Conservation (phyloP, 306 rosid genomes). For the Mimosa pudica region DNA sequence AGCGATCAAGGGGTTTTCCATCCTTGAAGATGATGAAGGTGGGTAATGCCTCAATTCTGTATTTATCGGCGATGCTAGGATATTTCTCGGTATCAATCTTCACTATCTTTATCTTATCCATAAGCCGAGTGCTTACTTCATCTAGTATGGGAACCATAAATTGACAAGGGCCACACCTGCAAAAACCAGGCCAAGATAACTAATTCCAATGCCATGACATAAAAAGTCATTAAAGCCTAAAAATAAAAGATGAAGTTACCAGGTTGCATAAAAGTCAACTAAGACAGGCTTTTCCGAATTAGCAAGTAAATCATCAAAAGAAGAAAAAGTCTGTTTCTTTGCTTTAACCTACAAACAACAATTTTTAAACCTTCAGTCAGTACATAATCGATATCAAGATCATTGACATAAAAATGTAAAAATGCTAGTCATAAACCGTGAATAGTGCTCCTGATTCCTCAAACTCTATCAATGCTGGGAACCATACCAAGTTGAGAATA, state of each 20-base stretch:
- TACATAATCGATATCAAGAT: background rate
- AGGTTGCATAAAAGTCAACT: slow-evolving; percentile 98
- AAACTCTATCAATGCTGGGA: background rate
- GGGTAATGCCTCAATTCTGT: slow-evolving; percentile 83
- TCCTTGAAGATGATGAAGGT: slow-evolving; percentile 93
- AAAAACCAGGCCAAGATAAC: slow-evolving; percentile 32
- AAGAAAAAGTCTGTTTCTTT: slow-evolving; percentile 77
- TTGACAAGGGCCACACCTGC: slow-evolving; percentile 99
- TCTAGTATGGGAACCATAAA: slow-evolving; percentile 86
- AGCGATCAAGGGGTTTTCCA: slow-evolving; percentile 76
- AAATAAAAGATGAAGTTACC: slow-evolving; percentile 48
- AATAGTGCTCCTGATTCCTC: background rate
- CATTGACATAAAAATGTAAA: background rate
- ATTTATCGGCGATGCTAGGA: slow-evolving; percentile 74
- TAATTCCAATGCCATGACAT: slow-evolving; percentile 16
- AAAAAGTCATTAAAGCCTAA: background rate
- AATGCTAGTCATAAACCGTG: background rate
- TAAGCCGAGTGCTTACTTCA: slow-evolving; percentile 66
- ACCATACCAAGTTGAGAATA: slow-evolving; percentile 5
- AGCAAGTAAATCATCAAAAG: slow-evolving; percentile 79
- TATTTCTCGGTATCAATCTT: slow-evolving; percentile 97
- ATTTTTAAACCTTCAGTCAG: background rate
- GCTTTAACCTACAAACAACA: slow-evolving; percentile 67
- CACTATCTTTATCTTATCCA: slow-evolving; percentile 71
- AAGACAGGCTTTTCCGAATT: slow-evolving; percentile 77